Evolutionary conservation across 495 filamentous ascomycete genomes (phyloP).

Genomic region (Daldinia loculata): DNA sequence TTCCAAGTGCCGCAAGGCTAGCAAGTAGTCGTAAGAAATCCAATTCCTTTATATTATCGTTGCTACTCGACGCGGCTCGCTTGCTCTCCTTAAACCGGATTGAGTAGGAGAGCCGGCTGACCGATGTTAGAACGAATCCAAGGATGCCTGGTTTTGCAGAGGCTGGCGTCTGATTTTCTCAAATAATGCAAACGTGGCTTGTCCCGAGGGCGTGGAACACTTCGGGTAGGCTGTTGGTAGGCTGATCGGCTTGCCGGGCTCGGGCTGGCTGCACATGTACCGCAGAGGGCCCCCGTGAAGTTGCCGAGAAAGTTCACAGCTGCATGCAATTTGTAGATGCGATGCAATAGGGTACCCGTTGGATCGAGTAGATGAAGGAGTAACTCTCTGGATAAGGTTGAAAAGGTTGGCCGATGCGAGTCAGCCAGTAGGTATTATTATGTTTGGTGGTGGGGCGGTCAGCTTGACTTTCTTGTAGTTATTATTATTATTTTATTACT

Average conservation of each 20-base stretch:
- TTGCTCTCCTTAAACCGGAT: background rate
- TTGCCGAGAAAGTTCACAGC: slow-evolving; percentile 35
- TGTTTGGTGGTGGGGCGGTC: slow-evolving; percentile 40
- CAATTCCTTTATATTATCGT: background rate
- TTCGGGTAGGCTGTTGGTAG: slow-evolving; percentile 36
- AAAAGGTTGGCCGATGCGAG: slow-evolving; percentile 29
- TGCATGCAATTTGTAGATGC: slow-evolving; percentile 30
- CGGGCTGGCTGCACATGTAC: slow-evolving; percentile 37
- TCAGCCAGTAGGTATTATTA: slow-evolving; percentile 32
- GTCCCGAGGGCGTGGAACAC: slow-evolving; percentile 40
- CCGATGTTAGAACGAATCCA: background rate
- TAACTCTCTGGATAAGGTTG: slow-evolving; percentile 27
- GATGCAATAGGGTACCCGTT: slow-evolving; percentile 31
- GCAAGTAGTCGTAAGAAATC: background rate
- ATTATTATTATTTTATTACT: slow-evolving; percentile 8
- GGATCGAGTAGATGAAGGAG: slow-evolving; percentile 21
- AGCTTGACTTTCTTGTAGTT: slow-evolving; percentile 21
- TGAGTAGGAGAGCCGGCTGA: background rate
- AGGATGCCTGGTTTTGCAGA: slow-evolving; percentile 9
- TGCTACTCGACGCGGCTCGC: background rate
- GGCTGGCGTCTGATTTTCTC: slow-evolving; percentile 34
- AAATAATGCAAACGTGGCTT: slow-evolving; percentile 39
- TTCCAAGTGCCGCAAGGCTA: background rate
- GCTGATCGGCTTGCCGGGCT: slow-evolving; percentile 41
- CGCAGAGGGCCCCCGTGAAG: slow-evolving; percentile 22